These are phyloP conservation scores for Pharnaceum exiguum DNA, from an alignment of 148 eudicot genomes.

Conservation along the genomic window DNA sequence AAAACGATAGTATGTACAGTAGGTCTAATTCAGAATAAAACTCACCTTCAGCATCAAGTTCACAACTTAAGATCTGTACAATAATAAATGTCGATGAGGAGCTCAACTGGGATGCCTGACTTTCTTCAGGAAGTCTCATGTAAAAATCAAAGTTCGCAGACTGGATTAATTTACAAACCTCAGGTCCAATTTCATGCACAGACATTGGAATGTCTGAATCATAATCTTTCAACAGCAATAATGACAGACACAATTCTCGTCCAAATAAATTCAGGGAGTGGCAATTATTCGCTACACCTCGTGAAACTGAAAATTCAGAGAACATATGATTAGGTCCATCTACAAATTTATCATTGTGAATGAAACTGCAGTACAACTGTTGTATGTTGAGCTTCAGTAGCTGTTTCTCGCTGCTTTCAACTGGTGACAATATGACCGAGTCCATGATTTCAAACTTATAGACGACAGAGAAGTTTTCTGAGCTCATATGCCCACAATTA, in stretches of 20 bases:
- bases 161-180: constrained; percentile 35
- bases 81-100: constrained; percentile 41
- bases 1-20: no score
- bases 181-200: constrained; percentile 17
- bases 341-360: constrained; percentile 36
- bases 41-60: constrained; percentile 63
- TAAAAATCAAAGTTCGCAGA: constrained; percentile 63
- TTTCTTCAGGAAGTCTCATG: constrained; percentile 61
- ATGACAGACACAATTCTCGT: constrained; percentile 48
- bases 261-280: constrained; percentile 64
- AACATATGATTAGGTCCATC: constrained; percentile 35
- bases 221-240: constrained; percentile 31
- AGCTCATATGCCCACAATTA: constrained; percentile 12
- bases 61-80: constrained; percentile 47
- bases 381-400: constrained; percentile 61
- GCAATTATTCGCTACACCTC: constrained; percentile 34
- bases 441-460: constrained; percentile 71
- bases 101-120: constrained; percentile 23
- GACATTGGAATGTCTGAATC: constrained; percentile 18
- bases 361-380: constrained; percentile 51
- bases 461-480: constrained; percentile 17
- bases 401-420: constrained; percentile 32
- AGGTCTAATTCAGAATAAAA: not conserved
- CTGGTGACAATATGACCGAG: constrained; percentile 55
- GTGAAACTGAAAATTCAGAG: constrained; percentile 44